Conservation (phyloP, 73 alveolate genomes). For the Durusdinium trenchii region DNA sequence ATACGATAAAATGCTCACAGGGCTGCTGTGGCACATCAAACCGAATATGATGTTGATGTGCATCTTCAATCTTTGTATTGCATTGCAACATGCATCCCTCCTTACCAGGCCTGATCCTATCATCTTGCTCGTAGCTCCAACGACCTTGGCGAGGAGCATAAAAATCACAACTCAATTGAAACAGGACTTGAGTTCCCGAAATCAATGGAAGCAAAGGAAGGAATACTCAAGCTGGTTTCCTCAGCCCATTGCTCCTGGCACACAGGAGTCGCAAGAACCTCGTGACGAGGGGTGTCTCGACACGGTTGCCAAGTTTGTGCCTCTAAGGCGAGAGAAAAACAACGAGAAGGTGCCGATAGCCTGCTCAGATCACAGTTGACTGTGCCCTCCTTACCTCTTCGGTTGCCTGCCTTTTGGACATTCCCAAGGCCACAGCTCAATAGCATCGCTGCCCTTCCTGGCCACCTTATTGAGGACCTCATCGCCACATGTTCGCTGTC, state of each 20-base stretch:
- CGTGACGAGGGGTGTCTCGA: neutral
- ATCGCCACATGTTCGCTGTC: neutral
- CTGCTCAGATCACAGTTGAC: neutral
- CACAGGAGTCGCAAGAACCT: slow-evolving; percentile 79
- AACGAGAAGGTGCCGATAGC: neutral
- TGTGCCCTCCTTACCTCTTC: neutral
- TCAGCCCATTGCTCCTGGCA: slow-evolving; percentile 45
- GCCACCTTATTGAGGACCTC: slow-evolving; percentile 75
- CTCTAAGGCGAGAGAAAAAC: too few species aligned
- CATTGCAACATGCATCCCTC: neutral
- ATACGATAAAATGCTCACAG: too few species aligned
- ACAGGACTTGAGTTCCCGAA: neutral
- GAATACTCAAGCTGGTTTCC: neutral
- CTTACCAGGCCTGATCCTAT: slow-evolving; percentile 11
- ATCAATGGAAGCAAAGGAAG: neutral
- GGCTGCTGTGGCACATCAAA: too few species aligned
- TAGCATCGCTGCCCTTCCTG: slow-evolving; percentile 64
- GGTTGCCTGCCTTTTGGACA: neutral
- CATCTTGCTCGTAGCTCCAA: slow-evolving; percentile 73
- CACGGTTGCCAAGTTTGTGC: neutral
- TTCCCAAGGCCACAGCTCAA: slow-evolving; percentile 22
- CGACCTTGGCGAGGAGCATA: slow-evolving; percentile 15
- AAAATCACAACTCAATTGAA: too few species aligned
- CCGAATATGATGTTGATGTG: too few species aligned
- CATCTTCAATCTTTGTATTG: neutral